phyloP scores from a whole-genome alignment of 2,329 filamentous ascomycete species.

The Ophiostoma montium region DNA sequence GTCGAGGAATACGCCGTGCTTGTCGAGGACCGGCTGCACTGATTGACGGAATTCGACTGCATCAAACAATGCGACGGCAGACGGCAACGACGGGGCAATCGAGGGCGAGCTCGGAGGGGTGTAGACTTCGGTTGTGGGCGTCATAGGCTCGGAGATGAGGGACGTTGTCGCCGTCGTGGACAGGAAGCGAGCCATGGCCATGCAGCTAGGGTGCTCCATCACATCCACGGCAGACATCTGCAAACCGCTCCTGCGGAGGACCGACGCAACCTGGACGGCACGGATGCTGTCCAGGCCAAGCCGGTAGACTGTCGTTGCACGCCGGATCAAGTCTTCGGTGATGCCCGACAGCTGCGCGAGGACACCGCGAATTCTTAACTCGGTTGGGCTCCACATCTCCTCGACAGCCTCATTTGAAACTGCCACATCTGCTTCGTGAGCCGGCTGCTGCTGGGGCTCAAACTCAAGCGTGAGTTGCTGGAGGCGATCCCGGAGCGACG shows the following conservation, averaged over 20 bases:
- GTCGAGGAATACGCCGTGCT: constrained; percentile 1
- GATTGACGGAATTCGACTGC: constrained; percentile 22
- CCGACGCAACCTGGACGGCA: constrained; percentile 60
- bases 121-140: not conserved
- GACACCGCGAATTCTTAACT: constrained; percentile 38
- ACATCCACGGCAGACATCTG: constrained; percentile 56
- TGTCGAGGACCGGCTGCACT: constrained; percentile 19
- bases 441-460: not conserved
- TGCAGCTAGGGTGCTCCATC: constrained; percentile 45
- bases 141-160: not conserved
- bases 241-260: constrained; percentile 46
- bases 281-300: constrained; percentile 89
- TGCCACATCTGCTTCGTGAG: not conserved
- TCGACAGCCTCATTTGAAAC: not conserved
- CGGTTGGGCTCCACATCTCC: constrained; percentile 34
- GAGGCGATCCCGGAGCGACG: not conserved
- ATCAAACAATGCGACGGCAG: constrained; percentile 18
- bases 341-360: constrained; percentile 45
- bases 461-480: not conserved
- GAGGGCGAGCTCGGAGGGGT: not conserved
- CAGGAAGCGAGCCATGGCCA: constrained; percentile 1
- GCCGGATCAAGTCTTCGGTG: constrained; percentile 34
- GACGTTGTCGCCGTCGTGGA: not conserved
- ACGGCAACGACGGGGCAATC: not conserved
- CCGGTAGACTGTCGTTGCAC: constrained; percentile 62